Base-by-base conservation (phyloP, 306 rosid genomes). In the Fagus crenata region DNA sequence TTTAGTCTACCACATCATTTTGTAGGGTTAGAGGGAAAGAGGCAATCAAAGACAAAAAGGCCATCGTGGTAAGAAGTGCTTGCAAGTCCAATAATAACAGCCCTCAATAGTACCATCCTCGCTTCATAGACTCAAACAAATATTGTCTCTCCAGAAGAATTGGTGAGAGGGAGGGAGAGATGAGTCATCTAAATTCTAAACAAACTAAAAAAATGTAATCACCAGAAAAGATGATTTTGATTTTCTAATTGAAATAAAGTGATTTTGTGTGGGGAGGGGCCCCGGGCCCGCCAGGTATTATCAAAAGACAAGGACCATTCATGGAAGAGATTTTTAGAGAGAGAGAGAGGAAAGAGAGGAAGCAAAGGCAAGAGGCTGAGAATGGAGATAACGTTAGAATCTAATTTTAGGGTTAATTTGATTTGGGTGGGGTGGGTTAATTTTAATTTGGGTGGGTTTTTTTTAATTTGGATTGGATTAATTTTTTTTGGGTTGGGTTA, bases 11-110 rank as follows among this genome's bases (percentile, higher is more conserved):
- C 28, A 22, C 28, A 22, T 22, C 28, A 22, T 22, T 22, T 22
- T 22, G 28, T 22, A 22, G 28, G 28, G 28, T 22, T 53, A 13
- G 78, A 4, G 49, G 93, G 93, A 73, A 92, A 92, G 69, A 85
- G 63, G 75, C 95, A 92, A 79, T 92, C 97, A 41, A 92, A 92
- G 71, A 86, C 89, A 86, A 92, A 92, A 77, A 92, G 89, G 43
- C 97, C 95, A 51, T 92, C 97, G 65, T 92, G 97, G 80, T 92
- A 92, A 2, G 95, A 95, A 42, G 97, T 92, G 80, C 97, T 90
- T 40, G 83, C 65, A 77, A 95, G 91, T 81, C 97, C 97, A 77
- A 89, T 51, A 49, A 92, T 87, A 54, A 78, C 95, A 43, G 91
- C 91, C 85, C 97, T 84, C 13, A 92, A 77, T 88, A 89, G 88